Conservation (phyloP, 768 basidiomycete species). For the Lentinula guzmanii region DNA sequence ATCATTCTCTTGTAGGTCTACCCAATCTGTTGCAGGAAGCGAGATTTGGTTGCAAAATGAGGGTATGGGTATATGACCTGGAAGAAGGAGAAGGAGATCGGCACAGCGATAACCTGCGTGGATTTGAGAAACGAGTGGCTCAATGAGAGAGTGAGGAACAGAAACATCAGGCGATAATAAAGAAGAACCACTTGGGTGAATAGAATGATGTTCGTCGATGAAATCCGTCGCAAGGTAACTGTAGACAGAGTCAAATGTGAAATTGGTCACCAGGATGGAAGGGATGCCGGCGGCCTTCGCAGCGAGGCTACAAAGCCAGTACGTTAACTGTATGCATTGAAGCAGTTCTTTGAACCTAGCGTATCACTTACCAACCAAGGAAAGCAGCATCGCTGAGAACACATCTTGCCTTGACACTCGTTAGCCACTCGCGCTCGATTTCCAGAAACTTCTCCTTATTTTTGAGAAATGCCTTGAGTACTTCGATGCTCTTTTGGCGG, state of each 20-base stretch:
- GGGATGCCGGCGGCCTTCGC: constrained; percentile 62
- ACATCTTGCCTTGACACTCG: constrained; percentile 40
- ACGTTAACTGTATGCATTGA: no score
- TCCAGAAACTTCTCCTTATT: constrained; percentile 48
- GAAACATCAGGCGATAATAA: constrained; percentile 45
- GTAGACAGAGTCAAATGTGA: constrained; percentile 81
- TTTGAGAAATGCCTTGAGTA: constrained; percentile 50
- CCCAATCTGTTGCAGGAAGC: constrained; percentile 62
- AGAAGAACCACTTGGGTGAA: background rate
- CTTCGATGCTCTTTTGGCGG: constrained; percentile 60
- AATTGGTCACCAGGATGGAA: constrained; percentile 72
- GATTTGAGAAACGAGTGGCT: constrained; percentile 61
- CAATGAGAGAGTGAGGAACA: constrained; percentile 39
- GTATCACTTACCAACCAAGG: constrained; percentile 58
- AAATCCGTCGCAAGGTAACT: constrained; percentile 63
- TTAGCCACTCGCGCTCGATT: constrained; percentile 55
- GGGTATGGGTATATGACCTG: constrained; percentile 73
- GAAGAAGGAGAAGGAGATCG: constrained; percentile 63
- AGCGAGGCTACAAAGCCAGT: constrained; percentile 41
- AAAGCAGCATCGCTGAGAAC: constrained; percentile 78
- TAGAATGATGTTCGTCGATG: constrained; percentile 30
- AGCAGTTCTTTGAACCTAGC: background rate
- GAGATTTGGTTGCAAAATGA: constrained; percentile 49
- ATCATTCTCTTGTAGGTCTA: constrained; percentile 38
- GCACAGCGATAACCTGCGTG: constrained; percentile 63